Evolutionary conservation across 2,329 filamentous ascomycete genomes (phyloP).

Genomic region (Tolypocladium paradoxum): DNA sequence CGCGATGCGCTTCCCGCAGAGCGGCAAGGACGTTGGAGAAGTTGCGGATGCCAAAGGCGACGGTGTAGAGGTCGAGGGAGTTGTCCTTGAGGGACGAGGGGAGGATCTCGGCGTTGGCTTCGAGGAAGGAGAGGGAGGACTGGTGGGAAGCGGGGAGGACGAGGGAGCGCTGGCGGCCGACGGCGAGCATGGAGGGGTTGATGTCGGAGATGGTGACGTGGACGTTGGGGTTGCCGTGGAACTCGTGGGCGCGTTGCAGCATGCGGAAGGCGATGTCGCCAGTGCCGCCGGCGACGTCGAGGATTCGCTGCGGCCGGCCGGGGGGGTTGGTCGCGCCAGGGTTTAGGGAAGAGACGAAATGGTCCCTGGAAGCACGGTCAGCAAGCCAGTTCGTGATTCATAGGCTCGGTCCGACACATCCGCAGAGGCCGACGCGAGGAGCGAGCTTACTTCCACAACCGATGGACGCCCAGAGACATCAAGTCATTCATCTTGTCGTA

Average conservation of each 20-base stretch:
- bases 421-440: background rate
- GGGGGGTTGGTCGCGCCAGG: conserved; percentile 51
- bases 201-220: conserved; percentile 91
- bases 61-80: conserved; percentile 90
- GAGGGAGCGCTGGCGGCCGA: conserved; percentile 70
- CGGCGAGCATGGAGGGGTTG: conserved; percentile 86
- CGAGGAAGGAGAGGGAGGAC: conserved; percentile 59
- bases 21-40: conserved; percentile 87
- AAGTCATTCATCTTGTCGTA: conserved; percentile 99
- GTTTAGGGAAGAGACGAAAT: conserved; percentile 87
- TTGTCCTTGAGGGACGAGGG: conserved; percentile 48
- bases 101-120: conserved; percentile 81
- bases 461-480: conserved; percentile 96
- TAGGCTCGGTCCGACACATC: background rate
- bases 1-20: conserved; percentile 71
- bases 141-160: conserved; percentile 44
- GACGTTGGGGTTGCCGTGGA: conserved; percentile 62
- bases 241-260: conserved; percentile 78
- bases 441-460: conserved; percentile 67
- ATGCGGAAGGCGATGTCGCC: conserved; percentile 97
- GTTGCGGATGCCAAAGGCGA: conserved; percentile 94
- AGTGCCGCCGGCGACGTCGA: conserved; percentile 94
- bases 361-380: conserved; percentile 42
- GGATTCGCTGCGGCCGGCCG: conserved; percentile 54
- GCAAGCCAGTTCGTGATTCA: background rate